Base-by-base conservation (phyloP, 2,329 filamentous ascomycete species). In the Monosporascus cannonballus region DNA sequence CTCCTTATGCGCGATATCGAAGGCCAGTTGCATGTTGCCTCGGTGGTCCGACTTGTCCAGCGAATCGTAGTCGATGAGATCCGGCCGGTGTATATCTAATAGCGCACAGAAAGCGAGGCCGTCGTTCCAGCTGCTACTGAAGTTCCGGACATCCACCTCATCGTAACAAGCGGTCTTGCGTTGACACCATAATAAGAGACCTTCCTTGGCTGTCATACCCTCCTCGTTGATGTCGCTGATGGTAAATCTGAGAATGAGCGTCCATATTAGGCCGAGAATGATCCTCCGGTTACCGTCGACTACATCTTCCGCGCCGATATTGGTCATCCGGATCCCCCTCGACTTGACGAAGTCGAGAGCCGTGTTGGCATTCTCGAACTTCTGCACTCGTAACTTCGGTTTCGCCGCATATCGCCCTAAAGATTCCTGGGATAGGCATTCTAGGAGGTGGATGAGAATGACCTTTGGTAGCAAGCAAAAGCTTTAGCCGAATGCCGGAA, bases 151-250 rank as follows among this genome's bases (percentile, higher is more conserved):
- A 61, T 97, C 88, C 22, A 99, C 92, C 67, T 95, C 94, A 55
- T 96, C 92, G 70, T 99, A 99, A 73, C 94, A 99, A 7, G 94
- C 94, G 30, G 94, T 99, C 76, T 99, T 99, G 63, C 94, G 81
- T 74, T 99, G 93, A 76, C 94, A 99, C 94, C 94, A 99, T 24
- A 99, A 75, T 53, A 99, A 73, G 64, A 99, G 75, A 57, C 94
- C 94, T 69, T 97, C 94, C 72, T 97, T 96, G 54, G 94, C 94
- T 50, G 93, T 96, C 84, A 97, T 87, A 59, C 94, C 94, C 77
- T 96, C 94, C 71, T 93, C 88, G 69, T 95, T 97, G 76, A 99
- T 99, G 71, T 99, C 94, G 70, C 87, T 96, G 69, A 99, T 99
- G 61, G 94, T 99, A 71, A 99, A 99, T 49, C 94, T 83, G 60